Percentiles rank a stretch among this genome's conserved stretches.
These are phyloP conservation scores for Diplocarpon rosae DNA, from an alignment of 2,329 filamentous ascomycete genomes.

Conservation along the genomic window DNA sequence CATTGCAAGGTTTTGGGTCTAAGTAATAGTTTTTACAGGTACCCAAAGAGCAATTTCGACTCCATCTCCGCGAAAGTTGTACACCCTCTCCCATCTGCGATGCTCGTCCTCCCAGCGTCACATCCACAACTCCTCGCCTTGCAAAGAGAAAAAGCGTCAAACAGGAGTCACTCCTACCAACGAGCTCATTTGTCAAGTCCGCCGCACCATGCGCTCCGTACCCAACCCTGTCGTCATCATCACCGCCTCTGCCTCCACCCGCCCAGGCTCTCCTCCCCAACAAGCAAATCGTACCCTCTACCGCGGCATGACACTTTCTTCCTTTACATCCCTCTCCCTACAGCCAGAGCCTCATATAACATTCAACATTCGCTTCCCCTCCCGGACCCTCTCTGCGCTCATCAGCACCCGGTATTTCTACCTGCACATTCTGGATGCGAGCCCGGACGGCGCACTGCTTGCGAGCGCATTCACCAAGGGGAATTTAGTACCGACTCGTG, in stretches of 20 bases:
- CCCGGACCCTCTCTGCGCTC: conserved; percentile 21
- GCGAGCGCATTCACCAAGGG: conserved; percentile 20
- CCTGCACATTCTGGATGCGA: conserved; percentile 20
- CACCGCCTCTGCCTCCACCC: conserved; percentile 12
- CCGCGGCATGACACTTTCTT: conserved; percentile 27
- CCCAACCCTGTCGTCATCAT: conserved; percentile 24
- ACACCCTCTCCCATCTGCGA: too few relatives aligned
- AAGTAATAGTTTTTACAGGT: not conserved
- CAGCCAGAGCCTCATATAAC: conserved; percentile 24
- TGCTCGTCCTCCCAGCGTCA: too few relatives aligned
- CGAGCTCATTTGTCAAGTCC: conserved; percentile 4
- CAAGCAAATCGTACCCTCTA: not conserved
- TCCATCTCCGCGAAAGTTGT: not conserved
- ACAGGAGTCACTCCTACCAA: not conserved
- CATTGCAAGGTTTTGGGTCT: not conserved
- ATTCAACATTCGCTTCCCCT: conserved; percentile 27
- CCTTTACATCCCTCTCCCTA: conserved; percentile 25
- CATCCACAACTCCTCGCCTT: conserved; percentile 8
- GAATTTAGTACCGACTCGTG: not conserved
- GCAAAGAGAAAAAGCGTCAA: not conserved
- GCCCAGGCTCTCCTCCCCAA: not conserved
- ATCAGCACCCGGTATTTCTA: conserved; percentile 14
- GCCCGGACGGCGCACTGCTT: conserved; percentile 12
- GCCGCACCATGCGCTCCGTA: conserved; percentile 23
- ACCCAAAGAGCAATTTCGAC: not conserved